Conservation (phyloP, 1,284 basidiomycete genomes). For the Prillingera fragicola region DNA sequence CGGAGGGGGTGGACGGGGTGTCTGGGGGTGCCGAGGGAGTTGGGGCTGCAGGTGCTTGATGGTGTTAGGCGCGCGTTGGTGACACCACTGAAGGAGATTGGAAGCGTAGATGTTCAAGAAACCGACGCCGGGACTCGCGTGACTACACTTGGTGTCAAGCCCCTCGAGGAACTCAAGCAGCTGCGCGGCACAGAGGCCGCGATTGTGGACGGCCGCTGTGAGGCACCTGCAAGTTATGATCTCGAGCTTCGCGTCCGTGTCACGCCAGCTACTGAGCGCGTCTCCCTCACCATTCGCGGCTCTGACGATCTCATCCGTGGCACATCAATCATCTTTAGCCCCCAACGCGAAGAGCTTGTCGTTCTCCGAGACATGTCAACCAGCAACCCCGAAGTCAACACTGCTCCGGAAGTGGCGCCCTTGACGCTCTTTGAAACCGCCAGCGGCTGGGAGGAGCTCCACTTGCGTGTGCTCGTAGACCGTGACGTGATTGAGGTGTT, state of each 20-base stretch:
- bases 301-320: background rate
- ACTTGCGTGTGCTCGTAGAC: slow-evolving; percentile 36
- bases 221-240: slow-evolving; percentile 3
- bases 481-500: slow-evolving; percentile 36
- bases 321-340: slow-evolving; percentile 9
- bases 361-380: slow-evolving; percentile 8
- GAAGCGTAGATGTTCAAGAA: slow-evolving; percentile 6
- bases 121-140: background rate
- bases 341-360: background rate
- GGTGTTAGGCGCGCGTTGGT: slow-evolving; percentile 4
- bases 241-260: background rate
- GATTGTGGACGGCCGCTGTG: background rate
- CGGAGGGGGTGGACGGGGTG: slow-evolving; percentile 20
- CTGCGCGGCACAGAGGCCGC: background rate
- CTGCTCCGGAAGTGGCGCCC: slow-evolving; percentile 5
- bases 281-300: slow-evolving; percentile 2
- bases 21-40: slow-evolving; percentile 18
- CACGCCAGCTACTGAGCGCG: background rate
- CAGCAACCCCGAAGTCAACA: slow-evolving; percentile 1
- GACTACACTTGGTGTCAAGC: slow-evolving; percentile 14
- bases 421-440: no score
- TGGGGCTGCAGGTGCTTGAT: slow-evolving; percentile 8
- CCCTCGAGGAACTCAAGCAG: slow-evolving; percentile 5
- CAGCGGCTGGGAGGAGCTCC: no score
- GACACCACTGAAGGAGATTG: slow-evolving; percentile 2